Base-by-base conservation (phyloP, 2,329 filamentous ascomycete species). In the Lasiodiplodia sp. region DNA sequence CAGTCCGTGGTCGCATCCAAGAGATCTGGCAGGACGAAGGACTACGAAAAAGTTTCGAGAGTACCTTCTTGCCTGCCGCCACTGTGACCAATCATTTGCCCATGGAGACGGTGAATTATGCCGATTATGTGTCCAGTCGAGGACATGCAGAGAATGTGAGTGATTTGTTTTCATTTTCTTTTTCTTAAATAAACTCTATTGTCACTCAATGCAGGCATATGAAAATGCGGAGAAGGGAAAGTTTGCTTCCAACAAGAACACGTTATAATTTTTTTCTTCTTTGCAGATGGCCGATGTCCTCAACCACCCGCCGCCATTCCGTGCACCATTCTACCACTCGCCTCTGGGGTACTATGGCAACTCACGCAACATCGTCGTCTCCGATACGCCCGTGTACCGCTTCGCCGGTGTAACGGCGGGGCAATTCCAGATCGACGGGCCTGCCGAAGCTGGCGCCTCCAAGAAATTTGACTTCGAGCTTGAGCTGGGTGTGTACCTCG, bases 261-360 rank as follows among this genome's bases (percentile, higher is more conserved):
- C 31, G 2, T 34, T 34, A 8, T 34, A 8, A 34, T 6, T 2
- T 10, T 34, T 10, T 34, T 34, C 34, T 12, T n/a, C 4, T 7
- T 31, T 84, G 67, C 86, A 83, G 0, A 78, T 82, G 11, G 82
- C 87, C 57, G 86, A 88, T 69, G 81, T 84, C 28, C 79, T 83
- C 58, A 88, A 88, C 57, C 83, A 76, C 70, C 82, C 78, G 14
- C 18, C 38, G 3, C 49, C 51, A 0, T 40, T 44, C 21, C 51
- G 49, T 3, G 63, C 63, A 4, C 63, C 63, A 12, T 79, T 78
- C 63, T 72, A 74, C 34, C 75, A 77, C 53, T 76, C 73, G 53
- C 69, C 87, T 76, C 25, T 84, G 77, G 87, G 83, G 0, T 89
- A 90, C 69, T 83, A 83, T 44, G 87, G 87, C 0, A 82, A 87